Evolutionary conservation across 108 stramenopile genomes (phyloP).

Genomic region (Bacterosira constricta): DNA sequence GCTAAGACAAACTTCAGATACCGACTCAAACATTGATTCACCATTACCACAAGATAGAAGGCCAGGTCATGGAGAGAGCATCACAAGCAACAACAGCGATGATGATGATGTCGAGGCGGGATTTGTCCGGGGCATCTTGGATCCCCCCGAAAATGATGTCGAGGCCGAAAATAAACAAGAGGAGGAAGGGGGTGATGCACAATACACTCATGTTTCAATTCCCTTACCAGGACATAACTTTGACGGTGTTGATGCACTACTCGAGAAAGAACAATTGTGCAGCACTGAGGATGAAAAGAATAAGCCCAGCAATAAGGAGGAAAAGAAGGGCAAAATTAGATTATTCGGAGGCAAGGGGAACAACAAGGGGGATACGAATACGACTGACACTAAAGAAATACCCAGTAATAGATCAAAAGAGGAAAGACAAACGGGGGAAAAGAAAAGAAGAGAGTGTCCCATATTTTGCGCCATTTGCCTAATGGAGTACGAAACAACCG

Average conservation of each 20-base stretch:
- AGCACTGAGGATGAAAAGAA: not conserved
- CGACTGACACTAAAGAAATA: not conserved
- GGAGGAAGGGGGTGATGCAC: not conserved
- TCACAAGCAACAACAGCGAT: not conserved
- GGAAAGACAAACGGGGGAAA: not conserved
- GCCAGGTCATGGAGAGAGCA: no score
- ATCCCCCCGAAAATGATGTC: not conserved
- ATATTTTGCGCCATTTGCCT: slow-evolving; percentile 51
- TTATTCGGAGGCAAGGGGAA: slow-evolving; percentile 2
- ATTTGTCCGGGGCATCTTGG: not conserved
- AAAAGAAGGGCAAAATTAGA: slow-evolving; percentile 1
- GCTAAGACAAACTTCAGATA: slow-evolving; percentile 5
- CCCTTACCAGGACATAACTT: slow-evolving; percentile 13
- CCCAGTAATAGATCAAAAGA: not conserved
- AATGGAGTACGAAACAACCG: slow-evolving; percentile 36
- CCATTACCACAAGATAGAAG: not conserved
- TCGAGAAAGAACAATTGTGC: no score
- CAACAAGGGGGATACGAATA: not conserved
- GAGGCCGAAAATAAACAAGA: not conserved
- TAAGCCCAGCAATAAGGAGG: not conserved
- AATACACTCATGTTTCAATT: slow-evolving; percentile 23
- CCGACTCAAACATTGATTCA: not conserved
- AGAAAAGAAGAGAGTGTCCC: slow-evolving; percentile 11
- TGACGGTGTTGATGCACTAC: slow-evolving; percentile 1
- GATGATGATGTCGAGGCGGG: slow-evolving; percentile 6